These are phyloP conservation scores for Phaeoacremonium minimum DNA, from an alignment of 2,329 filamentous ascomycete genomes.

Conservation along the genomic window DNA sequence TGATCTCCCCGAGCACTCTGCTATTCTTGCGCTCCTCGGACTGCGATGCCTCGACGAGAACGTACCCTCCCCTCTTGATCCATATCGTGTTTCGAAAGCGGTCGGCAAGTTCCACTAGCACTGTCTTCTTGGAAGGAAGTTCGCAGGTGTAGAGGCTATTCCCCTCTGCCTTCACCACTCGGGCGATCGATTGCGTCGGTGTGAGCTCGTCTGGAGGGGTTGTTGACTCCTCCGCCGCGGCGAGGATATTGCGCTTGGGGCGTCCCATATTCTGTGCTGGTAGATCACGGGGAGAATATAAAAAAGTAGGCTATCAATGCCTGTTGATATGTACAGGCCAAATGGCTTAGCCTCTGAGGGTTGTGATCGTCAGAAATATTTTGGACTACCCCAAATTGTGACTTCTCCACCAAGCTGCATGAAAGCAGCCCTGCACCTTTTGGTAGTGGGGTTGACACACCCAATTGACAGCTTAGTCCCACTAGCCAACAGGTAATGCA, in stretches of 20 bases:
- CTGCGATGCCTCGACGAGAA: constrained; percentile 68
- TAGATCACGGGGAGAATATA: too few relatives aligned
- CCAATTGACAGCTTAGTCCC: too few relatives aligned
- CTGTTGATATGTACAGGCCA: too few relatives aligned
- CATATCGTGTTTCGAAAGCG: constrained; percentile 90
- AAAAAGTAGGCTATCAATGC: too few relatives aligned
- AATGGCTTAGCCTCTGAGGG: too few relatives aligned
- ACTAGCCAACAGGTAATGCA: too few relatives aligned
- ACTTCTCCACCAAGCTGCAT: too few relatives aligned
- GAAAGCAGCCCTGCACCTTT: too few relatives aligned
- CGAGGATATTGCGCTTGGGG: constrained; percentile 72
- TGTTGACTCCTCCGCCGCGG: constrained; percentile 68
- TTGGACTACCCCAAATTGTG: too few relatives aligned
- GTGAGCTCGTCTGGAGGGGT: constrained; percentile 56
- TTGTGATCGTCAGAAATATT: too few relatives aligned
- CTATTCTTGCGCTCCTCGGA: constrained; percentile 59
- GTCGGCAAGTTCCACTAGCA: constrained; percentile 77
- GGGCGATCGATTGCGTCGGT: constrained; percentile 65
- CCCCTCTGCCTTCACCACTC: constrained; percentile 76
- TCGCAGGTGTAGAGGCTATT: constrained; percentile 85
- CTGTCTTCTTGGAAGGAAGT: constrained; percentile 58
- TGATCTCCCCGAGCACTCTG: constrained; percentile 81
- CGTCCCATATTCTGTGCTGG: constrained; percentile 65
- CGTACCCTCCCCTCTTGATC: constrained; percentile 85
- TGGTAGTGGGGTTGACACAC: too few relatives aligned